Conservation (phyloP, 148 eudicot species). For the Cornus kousa region DNA sequence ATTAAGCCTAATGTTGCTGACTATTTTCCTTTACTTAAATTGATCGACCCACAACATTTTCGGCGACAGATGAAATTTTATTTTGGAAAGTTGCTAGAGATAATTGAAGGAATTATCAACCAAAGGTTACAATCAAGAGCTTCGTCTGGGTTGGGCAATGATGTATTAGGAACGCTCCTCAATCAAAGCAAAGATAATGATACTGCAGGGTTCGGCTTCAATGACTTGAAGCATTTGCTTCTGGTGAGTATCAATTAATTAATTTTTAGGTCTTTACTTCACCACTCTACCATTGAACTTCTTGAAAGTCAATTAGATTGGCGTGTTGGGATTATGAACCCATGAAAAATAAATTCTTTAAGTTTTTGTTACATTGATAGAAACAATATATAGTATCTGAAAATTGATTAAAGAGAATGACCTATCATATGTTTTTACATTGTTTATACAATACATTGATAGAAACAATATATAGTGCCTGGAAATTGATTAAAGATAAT, state of each 20-base stretch:
- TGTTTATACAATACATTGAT: no score
- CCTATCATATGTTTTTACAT: no score
- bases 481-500: no score
- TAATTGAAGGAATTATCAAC: constrained; percentile 12
- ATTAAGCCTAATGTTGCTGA: neutral
- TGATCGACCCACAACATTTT: neutral
- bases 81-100: neutral
- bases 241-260: constrained; percentile 5
- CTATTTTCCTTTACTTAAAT: neutral
- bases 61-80: neutral
- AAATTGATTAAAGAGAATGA: no score
- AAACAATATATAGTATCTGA: no score
- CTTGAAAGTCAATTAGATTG: neutral
- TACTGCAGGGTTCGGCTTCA: constrained; percentile 6
- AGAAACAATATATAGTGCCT: no score
- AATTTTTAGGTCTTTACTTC: neutral
- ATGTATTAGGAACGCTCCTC: constrained; percentile 28
- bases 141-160: neutral
- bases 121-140: constrained; percentile 7
- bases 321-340: no score
- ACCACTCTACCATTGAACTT: no score
- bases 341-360: no score
- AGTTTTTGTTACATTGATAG: no score
- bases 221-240: constrained; percentile 30
- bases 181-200: constrained; percentile 12